These are phyloP conservation scores for Pythium chondricola DNA, from an alignment of 352 stramenopile genomes.

Conservation along the genomic window DNA sequence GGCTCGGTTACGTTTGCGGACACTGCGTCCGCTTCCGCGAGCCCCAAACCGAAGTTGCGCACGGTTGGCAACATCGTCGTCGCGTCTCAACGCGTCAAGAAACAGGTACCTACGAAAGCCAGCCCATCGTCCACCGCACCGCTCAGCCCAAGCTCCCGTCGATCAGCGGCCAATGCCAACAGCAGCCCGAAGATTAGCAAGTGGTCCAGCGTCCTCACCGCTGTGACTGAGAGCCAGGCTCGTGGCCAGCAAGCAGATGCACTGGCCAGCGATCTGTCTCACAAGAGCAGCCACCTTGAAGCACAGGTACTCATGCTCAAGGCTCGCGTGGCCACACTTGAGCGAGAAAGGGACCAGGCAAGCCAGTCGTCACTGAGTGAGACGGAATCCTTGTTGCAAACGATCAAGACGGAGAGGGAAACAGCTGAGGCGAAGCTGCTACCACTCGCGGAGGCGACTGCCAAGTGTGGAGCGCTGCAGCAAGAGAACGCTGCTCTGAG, in stretches of 20 bases:
- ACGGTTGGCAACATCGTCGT: slow-evolving; percentile 18
- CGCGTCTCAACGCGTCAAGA: slow-evolving; percentile 16
- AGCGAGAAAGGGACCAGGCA: slow-evolving; percentile 3
- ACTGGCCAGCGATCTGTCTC: slow-evolving; percentile 8
- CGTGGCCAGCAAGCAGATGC: slow-evolving; percentile 9
- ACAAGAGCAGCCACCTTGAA: slow-evolving; percentile 14
- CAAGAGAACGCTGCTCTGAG: background rate
- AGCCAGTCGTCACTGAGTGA: background rate
- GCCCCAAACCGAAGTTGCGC: slow-evolving; percentile 2
- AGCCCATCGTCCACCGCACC: background rate
- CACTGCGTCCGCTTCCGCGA: slow-evolving; percentile 12
- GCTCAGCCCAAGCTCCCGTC: background rate
- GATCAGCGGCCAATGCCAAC: slow-evolving; percentile 11
- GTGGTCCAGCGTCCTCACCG: slow-evolving; percentile 17
- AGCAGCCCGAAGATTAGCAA: slow-evolving; percentile 17
- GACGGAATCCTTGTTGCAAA: too few species aligned
- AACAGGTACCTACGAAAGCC: background rate
- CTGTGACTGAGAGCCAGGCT: background rate
- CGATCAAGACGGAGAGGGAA: too few species aligned
- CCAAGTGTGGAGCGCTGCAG: background rate
- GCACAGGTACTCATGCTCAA: slow-evolving; percentile 11
- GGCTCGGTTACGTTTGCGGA: slow-evolving; percentile 47
- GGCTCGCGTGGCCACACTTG: background rate
- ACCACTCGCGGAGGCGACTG: background rate
- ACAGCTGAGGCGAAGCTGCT: too few species aligned